Conservation (phyloP, 1,284 basidiomycete genomes). For the Cryptococcus sp. region DNA sequence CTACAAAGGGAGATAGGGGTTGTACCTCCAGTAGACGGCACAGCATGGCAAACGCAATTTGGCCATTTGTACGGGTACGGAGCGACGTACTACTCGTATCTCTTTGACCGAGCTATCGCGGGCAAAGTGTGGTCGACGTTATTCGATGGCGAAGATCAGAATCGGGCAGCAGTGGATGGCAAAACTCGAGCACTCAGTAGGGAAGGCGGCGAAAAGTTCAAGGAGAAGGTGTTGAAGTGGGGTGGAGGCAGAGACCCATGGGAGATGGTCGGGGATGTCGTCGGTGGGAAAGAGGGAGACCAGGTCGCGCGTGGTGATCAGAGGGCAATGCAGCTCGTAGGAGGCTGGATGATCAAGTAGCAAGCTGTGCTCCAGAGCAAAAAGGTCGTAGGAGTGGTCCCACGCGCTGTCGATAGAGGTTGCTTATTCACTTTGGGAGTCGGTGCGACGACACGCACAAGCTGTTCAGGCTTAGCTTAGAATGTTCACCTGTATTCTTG, state of each 20-base stretch:
- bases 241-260: conserved; percentile 94
- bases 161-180: conserved; percentile 13
- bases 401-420: too few relatives aligned
- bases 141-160: conserved; percentile 56
- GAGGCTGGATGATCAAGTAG: conserved; percentile 64
- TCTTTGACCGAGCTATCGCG: conserved; percentile 94
- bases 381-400: too few relatives aligned
- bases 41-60: conserved; percentile 93
- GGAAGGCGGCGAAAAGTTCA: conserved; percentile 74
- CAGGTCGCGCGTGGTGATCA: conserved; percentile 62
- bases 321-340: conserved; percentile 82
- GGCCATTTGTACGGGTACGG: conserved; percentile 95
- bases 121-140: conserved; percentile 80
- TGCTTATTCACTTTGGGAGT: too few relatives aligned
- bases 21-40: conserved; percentile 76
- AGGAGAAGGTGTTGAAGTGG: conserved; percentile 69
- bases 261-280: conserved; percentile 79
- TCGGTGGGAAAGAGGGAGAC: conserved; percentile 56
- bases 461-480: too few relatives aligned
- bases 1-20: conserved; percentile 72
- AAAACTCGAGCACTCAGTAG: conserved; percentile 64
- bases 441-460: too few relatives aligned
- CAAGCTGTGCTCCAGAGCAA: too few relatives aligned
- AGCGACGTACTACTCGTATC: conserved; percentile 95
- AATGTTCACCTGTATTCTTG: neutral